Conservation (phyloP, 441 rosid species). For the Capsella rubella region DNA sequence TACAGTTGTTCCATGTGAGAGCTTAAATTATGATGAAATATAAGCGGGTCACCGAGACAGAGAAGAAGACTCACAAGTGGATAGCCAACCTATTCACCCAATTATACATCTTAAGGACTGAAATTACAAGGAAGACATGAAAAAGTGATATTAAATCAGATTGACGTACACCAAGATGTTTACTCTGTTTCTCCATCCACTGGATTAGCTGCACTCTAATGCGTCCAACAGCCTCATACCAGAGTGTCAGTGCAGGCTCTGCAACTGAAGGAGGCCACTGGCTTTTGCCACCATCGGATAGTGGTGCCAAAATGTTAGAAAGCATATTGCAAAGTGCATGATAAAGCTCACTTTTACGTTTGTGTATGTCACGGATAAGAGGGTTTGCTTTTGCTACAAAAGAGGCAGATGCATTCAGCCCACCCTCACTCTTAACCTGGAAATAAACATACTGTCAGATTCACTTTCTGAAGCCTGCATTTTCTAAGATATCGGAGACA, state of each 20-base stretch:
- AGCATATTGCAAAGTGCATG: slow-evolving; percentile 99
- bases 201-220: slow-evolving; percentile 85
- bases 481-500: slow-evolving; percentile 42
- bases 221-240: slow-evolving; percentile 99
- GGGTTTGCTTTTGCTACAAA: slow-evolving; percentile 99
- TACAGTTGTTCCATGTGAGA: slow-evolving; percentile 98
- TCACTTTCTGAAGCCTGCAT: slow-evolving; percentile 34
- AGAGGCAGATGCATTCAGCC: slow-evolving; percentile 98
- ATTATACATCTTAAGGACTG: slow-evolving; percentile 38
- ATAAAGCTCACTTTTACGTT: slow-evolving; percentile 96
- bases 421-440: slow-evolving; percentile 98
- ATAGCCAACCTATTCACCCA: slow-evolving; percentile 83
- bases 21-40: slow-evolving; percentile 85
- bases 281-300: slow-evolving; percentile 95
- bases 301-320: slow-evolving; percentile 93
- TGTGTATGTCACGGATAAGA: slow-evolving; percentile 89
- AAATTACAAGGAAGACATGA: slow-evolving; percentile 28
- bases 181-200: slow-evolving; percentile 99
- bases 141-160: slow-evolving; percentile 19
- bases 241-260: slow-evolving; percentile 90
- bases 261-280: slow-evolving; percentile 99
- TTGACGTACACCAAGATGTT: slow-evolving; percentile 87
- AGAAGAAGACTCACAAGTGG: slow-evolving; percentile 99
- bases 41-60: slow-evolving; percentile 98
- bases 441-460: slow-evolving; percentile 46